Evolutionary conservation across 768 basidiomycete genomes (phyloP).

Genomic region (Lyophyllum atratum): DNA sequence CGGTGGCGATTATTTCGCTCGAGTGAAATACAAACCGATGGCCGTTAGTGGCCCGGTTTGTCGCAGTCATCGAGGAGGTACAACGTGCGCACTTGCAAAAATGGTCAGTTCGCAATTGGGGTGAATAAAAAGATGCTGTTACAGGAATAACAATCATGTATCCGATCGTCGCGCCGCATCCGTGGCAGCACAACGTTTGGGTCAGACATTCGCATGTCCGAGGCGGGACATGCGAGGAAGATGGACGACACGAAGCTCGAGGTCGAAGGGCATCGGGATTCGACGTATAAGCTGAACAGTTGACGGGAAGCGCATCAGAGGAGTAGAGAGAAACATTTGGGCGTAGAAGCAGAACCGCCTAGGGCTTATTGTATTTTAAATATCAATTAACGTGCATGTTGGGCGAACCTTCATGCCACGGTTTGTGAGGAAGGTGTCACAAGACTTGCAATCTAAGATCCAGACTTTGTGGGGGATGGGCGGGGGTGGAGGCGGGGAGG

Average conservation of each 20-base stretch:
- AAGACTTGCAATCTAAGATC: conserved; percentile 77
- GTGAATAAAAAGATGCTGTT: conserved; percentile 3
- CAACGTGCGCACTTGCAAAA: conserved; percentile 61
- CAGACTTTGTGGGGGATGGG: conserved; percentile 72
- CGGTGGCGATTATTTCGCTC: conserved; percentile 59
- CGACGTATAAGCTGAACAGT: conserved; percentile 69
- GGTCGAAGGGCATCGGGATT: conserved; percentile 44
- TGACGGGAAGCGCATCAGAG: conserved; percentile 76
- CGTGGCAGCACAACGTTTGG: conserved; percentile 78
- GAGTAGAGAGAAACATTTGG: conserved; percentile 83
- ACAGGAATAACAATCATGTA: conserved; percentile 81
- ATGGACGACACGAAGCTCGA: conserved; percentile 35
- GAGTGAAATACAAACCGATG: conserved; percentile 90
- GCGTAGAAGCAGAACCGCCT: conserved; percentile 84
- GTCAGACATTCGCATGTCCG: conserved; percentile 88
- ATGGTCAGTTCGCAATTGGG: conserved; percentile 1
- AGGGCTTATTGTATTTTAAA: conserved; percentile 7
- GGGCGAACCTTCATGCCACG: conserved; percentile 76
- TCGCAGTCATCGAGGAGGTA: conserved; percentile 66
- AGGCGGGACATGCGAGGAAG: conserved; percentile 27
- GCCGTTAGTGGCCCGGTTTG: conserved; percentile 77
- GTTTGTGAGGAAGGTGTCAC: conserved; percentile 76
- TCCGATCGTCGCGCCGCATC: conserved; percentile 73
- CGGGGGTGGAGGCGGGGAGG: conserved; percentile 38
- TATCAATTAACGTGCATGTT: conserved; percentile 1